Evolutionary conservation across 2,329 filamentous ascomycete genomes (phyloP).

Genomic region (Ophiocordyceps australis): DNA sequence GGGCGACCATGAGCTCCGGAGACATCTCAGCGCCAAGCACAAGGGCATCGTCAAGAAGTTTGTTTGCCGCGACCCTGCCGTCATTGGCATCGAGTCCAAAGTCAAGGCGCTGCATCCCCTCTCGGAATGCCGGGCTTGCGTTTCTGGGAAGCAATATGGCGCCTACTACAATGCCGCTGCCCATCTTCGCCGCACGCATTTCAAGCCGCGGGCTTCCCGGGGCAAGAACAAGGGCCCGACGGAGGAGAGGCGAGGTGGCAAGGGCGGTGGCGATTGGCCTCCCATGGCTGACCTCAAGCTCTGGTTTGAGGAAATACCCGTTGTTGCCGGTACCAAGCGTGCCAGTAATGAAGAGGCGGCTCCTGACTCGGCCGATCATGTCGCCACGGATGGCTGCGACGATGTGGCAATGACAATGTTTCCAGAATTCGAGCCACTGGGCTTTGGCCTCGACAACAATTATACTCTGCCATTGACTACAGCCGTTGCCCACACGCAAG

Average conservation of each 20-base stretch:
- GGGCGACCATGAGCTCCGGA: constrained; percentile 65
- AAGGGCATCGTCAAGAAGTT: constrained; percentile 32
- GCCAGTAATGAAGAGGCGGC: constrained; percentile 19
- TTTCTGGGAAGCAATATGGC: constrained; percentile 59
- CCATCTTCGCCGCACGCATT: constrained; percentile 75
- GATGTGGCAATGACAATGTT: constrained; percentile 1
- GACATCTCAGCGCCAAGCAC: constrained; percentile 52
- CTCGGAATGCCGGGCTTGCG: constrained; percentile 69
- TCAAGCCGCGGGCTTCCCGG: constrained; percentile 43
- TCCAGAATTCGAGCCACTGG: background rate
- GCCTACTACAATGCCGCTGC: constrained; percentile 92
- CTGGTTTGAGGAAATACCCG: constrained; percentile 38
- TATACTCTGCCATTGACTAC: too few relatives aligned
- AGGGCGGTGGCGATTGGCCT: constrained; percentile 34
- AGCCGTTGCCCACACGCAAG: too few relatives aligned
- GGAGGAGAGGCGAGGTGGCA: constrained; percentile 34
- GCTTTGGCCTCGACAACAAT: background rate
- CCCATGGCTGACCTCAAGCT: constrained; percentile 36
- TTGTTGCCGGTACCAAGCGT: too few relatives aligned
- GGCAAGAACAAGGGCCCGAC: constrained; percentile 19
- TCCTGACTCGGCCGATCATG: constrained; percentile 14
- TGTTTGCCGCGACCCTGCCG: constrained; percentile 35
- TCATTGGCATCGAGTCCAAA: constrained; percentile 17
- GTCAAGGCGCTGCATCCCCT: constrained; percentile 45
- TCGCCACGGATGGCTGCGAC: constrained; percentile 1